A percentile compares a stretch with the other conserved stretches of the same genome.
These are phyloP conservation scores for Malus hybrid DNA, from an alignment of 331 rosid species.

Conservation along the genomic window DNA sequence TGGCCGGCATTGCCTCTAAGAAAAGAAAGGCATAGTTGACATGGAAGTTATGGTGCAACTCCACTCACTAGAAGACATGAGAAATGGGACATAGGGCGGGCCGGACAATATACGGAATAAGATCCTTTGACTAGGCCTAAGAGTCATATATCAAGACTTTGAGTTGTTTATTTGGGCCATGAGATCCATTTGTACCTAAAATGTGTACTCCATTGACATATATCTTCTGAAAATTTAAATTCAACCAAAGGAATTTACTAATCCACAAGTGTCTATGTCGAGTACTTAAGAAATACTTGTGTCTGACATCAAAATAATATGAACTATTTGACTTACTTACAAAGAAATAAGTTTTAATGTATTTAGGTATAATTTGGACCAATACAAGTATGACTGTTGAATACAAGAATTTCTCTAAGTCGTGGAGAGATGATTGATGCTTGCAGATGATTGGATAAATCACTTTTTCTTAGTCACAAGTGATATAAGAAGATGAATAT, in stretches of 20 bases:
- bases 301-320: too few species aligned
- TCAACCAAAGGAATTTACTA: background rate
- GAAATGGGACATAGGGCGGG: background rate
- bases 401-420: background rate
- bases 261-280: fast-evolving
- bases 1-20: background rate
- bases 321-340: background rate
- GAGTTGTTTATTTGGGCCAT: background rate
- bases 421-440: background rate
- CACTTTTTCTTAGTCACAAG: background rate
- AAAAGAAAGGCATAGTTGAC: background rate
- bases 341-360: too few species aligned
- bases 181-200: too few species aligned
- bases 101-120: background rate
- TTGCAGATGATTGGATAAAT: background rate
- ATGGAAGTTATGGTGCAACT: background rate
- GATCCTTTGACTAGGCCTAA: background rate
- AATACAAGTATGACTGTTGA: too few species aligned
- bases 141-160: too few species aligned
- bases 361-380: too few species aligned
- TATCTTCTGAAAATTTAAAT: background rate
- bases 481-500: background rate
- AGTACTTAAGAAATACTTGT: background rate
- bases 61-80: background rate
- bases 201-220: background rate